Percentiles rank a stretch among this genome's conserved stretches.
phyloP scores from a whole-genome alignment of 371 early-diverging fungal genomes.

The Chytridium lagenaria region DNA sequence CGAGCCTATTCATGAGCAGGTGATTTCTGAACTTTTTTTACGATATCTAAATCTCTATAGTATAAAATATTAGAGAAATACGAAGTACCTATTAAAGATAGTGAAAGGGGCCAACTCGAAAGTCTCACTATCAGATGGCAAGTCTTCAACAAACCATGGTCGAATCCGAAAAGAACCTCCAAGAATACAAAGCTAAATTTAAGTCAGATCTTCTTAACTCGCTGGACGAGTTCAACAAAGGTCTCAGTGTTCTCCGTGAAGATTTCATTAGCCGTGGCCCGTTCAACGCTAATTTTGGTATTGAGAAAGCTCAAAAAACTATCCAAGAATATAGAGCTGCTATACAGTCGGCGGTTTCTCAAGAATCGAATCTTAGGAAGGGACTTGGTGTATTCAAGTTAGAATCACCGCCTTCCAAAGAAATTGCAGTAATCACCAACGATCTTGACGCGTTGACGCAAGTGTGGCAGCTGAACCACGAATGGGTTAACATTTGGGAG shows the following conservation, averaged over 20 bases:
- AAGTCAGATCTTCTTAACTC: slow-evolving; percentile 51
- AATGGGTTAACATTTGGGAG: slow-evolving; percentile 52
- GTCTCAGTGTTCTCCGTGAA: slow-evolving; percentile 44
- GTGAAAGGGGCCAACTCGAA: slow-evolving; percentile 54
- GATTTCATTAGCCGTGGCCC: slow-evolving; percentile 59
- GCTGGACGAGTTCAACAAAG: slow-evolving; percentile 48
- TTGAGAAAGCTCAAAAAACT: slow-evolving; percentile 55
- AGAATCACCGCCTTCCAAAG: slow-evolving; percentile 57
- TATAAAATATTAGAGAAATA: slow-evolving; percentile 66
- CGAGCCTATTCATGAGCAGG: slow-evolving; percentile 61
- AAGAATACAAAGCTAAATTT: slow-evolving; percentile 61
- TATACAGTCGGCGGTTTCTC: slow-evolving; percentile 40
- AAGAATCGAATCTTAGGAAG: slow-evolving; percentile 51
- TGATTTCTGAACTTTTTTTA: background rate
- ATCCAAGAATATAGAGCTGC: slow-evolving; percentile 51
- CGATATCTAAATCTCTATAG: background rate
- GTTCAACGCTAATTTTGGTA: slow-evolving; percentile 44
- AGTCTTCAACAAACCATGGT: slow-evolving; percentile 50
- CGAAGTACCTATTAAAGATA: slow-evolving; percentile 62
- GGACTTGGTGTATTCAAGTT: slow-evolving; percentile 59
- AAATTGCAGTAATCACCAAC: slow-evolving; percentile 47
- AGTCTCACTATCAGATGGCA: slow-evolving; percentile 48
- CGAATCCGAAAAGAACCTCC: slow-evolving; percentile 54
- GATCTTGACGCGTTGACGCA: slow-evolving; percentile 52
- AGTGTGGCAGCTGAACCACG: slow-evolving; percentile 52